phyloP scores from a whole-genome alignment of 345 rosid species.

The Sapria himalayana region DNA sequence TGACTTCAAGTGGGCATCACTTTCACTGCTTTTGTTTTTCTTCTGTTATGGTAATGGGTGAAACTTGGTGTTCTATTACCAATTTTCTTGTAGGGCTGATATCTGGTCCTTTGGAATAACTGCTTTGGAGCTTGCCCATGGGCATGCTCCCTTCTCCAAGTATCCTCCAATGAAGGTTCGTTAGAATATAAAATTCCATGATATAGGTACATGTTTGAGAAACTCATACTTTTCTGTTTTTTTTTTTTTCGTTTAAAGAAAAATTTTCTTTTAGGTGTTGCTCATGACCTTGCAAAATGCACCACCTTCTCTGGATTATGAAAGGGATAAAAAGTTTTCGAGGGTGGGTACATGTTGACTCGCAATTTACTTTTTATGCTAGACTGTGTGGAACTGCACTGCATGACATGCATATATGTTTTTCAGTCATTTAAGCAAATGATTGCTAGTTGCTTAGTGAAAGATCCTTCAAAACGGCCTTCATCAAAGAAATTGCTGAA shows the following conservation, averaged over 20 bases:
- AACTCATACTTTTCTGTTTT: too few species aligned
- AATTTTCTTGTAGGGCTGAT: conserved; percentile 58
- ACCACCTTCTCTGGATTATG: conserved; percentile 92
- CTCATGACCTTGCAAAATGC: conserved; percentile 99
- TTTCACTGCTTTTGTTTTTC: conserved; percentile 6
- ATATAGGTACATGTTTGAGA: too few species aligned
- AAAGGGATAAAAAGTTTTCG: conserved; percentile 84
- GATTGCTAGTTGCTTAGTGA: conserved; percentile 96
- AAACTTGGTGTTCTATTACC: conserved; percentile 11
- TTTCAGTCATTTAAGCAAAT: conserved; percentile 91
- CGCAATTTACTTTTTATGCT: too few species aligned
- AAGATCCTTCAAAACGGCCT: conserved; percentile 92
- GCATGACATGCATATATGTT: conserved; percentile 4
- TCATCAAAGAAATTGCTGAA: conserved; percentile 60
- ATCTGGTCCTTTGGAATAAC: conserved; percentile 99
- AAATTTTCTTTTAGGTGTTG: conserved; percentile 37
- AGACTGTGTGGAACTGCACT: not conserved
- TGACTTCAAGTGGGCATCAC: conserved; percentile 64
- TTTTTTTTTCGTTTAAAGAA: too few species aligned
- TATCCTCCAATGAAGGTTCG: conserved; percentile 97
- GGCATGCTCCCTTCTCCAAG: conserved; percentile 99
- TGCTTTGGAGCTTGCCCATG: conserved; percentile 97
- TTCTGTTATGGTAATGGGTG: conserved; percentile 3
- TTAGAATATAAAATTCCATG: conserved; percentile 4
- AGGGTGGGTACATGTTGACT: too few species aligned